Percentiles rank a stretch among this genome's conserved stretches.
phyloP scores from a whole-genome alignment of 202 grass and related monocot species.

The Saccharum hybrid region DNA sequence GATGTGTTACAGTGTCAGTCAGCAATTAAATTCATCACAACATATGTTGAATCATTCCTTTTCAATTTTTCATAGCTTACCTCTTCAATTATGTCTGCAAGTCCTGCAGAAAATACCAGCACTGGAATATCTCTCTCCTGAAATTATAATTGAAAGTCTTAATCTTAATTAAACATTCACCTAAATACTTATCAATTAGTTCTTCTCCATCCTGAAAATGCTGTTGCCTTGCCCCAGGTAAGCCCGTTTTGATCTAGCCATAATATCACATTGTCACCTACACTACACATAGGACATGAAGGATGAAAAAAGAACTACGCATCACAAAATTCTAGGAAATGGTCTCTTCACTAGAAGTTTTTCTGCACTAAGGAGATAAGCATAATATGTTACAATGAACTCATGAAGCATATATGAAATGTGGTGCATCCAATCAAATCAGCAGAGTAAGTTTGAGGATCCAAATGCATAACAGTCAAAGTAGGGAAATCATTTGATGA shows the following conservation, averaged over 20 bases:
- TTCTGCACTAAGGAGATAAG: not conserved
- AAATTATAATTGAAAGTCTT: conserved; percentile 37
- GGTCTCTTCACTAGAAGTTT: not conserved
- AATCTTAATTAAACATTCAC: conserved; percentile 36
- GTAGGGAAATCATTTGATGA: conserved; percentile 1
- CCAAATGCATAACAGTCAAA: conserved; percentile 6
- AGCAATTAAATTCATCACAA: conserved; percentile 27
- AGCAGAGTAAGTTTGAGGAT: not conserved
- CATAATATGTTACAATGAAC: conserved; percentile 10
- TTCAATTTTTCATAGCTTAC: conserved; percentile 40
- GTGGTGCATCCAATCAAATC: not conserved
- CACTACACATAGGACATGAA: not conserved
- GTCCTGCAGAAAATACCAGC: conserved; percentile 94
- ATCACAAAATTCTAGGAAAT: conserved; percentile 24
- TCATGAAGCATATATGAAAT: conserved; percentile 9
- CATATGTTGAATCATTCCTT: conserved; percentile 18
- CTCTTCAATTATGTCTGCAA: conserved; percentile 96
- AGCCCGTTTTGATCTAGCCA: conserved; percentile 12
- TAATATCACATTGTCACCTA: conserved; percentile 31
- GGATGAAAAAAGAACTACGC: conserved; percentile 7
- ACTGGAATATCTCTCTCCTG: conserved; percentile 87
- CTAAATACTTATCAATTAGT: conserved; percentile 16
- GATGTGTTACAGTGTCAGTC: conserved; percentile 10
- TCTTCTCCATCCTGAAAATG: conserved; percentile 14
- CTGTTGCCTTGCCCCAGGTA: not conserved